Percentiles rank a stretch among this genome's conserved stretches.
These are phyloP conservation scores for Cercospora citrullina DNA, from an alignment of 2,329 filamentous ascomycete genomes.

Conservation along the genomic window DNA sequence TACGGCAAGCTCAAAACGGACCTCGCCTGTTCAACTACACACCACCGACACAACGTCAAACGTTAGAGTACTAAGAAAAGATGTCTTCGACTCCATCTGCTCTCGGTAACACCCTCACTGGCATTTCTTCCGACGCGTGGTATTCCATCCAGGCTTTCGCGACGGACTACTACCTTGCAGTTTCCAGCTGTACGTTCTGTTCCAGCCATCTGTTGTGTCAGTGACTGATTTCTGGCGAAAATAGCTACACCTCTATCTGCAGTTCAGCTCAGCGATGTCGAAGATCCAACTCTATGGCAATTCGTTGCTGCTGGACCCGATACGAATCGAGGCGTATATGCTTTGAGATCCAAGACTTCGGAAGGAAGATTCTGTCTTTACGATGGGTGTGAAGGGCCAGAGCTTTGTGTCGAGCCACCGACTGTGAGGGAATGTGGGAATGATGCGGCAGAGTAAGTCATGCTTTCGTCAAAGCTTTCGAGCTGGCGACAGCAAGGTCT, in stretches of 20 bases:
- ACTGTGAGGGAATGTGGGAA: conserved; percentile 6
- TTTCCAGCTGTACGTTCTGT: conserved; percentile 6
- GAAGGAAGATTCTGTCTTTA: conserved; percentile 12
- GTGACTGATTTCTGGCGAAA: neutral
- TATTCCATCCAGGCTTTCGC: conserved; percentile 18
- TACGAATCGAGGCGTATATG: conserved; percentile 13
- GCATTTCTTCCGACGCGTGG: conserved; percentile 12
- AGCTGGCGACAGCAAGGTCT: neutral
- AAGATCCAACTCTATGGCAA: conserved; percentile 13
- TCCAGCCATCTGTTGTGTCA: neutral
- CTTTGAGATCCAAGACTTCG: conserved; percentile 13
- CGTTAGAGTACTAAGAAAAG: neutral
- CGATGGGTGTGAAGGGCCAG: conserved; percentile 5
- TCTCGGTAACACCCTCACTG: conserved; percentile 3
- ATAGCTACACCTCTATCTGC: neutral
- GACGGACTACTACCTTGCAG: conserved; percentile 17
- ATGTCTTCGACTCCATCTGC: neutral
- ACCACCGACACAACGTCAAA: neutral
- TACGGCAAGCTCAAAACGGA: neutral
- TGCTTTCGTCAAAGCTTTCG: neutral
- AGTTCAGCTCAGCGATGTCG: conserved; percentile 13
- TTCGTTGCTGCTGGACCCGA: conserved; percentile 15
- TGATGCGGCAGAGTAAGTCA: conserved; percentile 12
- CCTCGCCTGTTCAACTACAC: neutral
- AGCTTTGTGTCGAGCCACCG: neutral